Evolutionary conservation across 768 basidiomycete genomes (phyloP).

Genomic region (Scleroderma bovista): DNA sequence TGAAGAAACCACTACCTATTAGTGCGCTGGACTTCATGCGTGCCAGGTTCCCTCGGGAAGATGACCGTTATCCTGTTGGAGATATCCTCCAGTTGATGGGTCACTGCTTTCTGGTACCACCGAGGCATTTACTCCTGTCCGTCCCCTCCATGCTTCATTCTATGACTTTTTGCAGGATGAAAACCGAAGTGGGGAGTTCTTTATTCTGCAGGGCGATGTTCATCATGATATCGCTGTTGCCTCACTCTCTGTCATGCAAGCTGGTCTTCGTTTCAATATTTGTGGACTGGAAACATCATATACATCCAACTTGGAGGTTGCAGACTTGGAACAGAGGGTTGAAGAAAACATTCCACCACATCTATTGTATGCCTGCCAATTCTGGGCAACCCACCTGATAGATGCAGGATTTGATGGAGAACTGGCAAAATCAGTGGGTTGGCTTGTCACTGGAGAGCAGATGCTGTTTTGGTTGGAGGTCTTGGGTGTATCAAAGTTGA

Average conservation of each 20-base stretch:
- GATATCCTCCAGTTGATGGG: conserved; percentile 1
- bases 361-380: conserved; percentile 8
- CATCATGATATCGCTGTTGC: conserved; percentile 16
- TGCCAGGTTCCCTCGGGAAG: neutral
- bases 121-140: conserved; percentile 4
- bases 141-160: conserved; percentile 25
- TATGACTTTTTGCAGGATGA: conserved; percentile 18
- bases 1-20: conserved; percentile 1
- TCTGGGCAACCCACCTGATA: conserved; percentile 6
- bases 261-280: conserved; percentile 31
- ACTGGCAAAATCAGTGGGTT: neutral
- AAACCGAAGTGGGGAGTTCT: conserved; percentile 10
- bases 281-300: conserved; percentile 27
- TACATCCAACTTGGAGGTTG: conserved; percentile 21
- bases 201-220: conserved; percentile 1
- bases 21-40: neutral
- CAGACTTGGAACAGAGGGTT: neutral
- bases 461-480: conserved; percentile 7
- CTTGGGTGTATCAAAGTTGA: neutral
- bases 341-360: neutral
- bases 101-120: conserved; percentile 5
- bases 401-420: neutral
- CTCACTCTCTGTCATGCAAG: conserved; percentile 24
- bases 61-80: neutral
- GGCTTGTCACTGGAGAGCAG: conserved; percentile 2